Conservation (phyloP, 2,329 filamentous ascomycete species). For the Xylaria sp. region DNA sequence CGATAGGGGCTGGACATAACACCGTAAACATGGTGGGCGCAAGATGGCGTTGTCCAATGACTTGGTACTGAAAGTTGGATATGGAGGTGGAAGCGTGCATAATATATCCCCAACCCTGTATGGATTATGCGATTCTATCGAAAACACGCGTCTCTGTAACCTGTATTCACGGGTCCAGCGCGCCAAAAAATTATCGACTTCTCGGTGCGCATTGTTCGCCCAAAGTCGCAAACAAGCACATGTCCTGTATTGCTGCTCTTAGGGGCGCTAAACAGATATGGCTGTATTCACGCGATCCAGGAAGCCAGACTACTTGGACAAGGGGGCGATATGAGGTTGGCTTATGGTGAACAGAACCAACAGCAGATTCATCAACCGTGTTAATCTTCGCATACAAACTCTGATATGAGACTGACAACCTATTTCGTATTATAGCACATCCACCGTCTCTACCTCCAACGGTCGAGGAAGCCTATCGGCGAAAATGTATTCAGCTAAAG, state of each 20-base stretch:
- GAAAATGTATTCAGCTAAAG: slow-evolving; percentile 95
- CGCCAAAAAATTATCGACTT: neutral
- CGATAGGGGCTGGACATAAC: neutral
- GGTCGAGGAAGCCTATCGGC: slow-evolving; percentile 93
- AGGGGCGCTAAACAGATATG: neutral
- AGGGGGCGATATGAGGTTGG: neutral
- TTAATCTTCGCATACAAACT: neutral
- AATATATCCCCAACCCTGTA: neutral
- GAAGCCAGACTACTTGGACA: neutral
- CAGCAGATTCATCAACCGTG: neutral
- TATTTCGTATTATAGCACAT: slow-evolving; percentile 52
- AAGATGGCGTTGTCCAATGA: neutral
- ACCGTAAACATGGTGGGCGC: neutral
- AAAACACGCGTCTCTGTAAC: neutral
- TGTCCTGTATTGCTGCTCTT: neutral
- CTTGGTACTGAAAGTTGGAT: neutral
- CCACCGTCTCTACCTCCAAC: slow-evolving; percentile 80
- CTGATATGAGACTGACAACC: slow-evolving; percentile 51
- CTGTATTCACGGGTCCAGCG: neutral
- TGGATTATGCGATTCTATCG: slow-evolving; percentile 11
- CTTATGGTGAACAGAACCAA: neutral
- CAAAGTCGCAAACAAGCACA: neutral
- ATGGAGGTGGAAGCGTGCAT: neutral
- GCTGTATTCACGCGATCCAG: neutral
- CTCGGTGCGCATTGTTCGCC: neutral